Evolutionary conservation across 306 rosid species (phyloP), one percentile per base, ranked within the genome.

Genomic region (Lathyrus aphaca): DNA sequence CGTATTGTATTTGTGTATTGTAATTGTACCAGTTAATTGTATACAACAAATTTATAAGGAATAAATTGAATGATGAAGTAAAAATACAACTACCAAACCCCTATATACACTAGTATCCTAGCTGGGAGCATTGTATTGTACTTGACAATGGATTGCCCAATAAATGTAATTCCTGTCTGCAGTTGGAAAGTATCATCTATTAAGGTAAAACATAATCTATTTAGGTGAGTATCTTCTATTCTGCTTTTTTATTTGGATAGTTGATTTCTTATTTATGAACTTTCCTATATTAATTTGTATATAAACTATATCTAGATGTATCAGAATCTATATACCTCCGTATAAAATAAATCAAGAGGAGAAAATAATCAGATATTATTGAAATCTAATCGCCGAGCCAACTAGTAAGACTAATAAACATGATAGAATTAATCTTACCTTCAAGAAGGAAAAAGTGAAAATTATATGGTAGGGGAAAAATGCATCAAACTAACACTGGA

Each of bases 401-500:
- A 42, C 74, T 18, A 70, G 27, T 46, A 48, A 48, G 12, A 48
- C 51, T 12, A 43, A 35, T 40, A 14, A 49, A 50, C 57, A 15
- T 56, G 55, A 56, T 27, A 80, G 51, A 65, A 69, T 18, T 64
- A n/a, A 58, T 32, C 56, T 66, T 19, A 66, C 16, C 15, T 42
- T 71, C 72, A 66, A 27, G 45, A 54, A 45, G 43, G 29, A 58
- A 62, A 69, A 48, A 68, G 19, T 23, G 15, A 48, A 69, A 63
- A 35, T 18, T 13, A 35, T 25, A 65, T n/a, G 13, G 42, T 13
- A 43, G 18, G 19, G n/a, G 59, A 11, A 54, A 49, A 46, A 63
- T 18, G 11, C 39, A 50, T 32, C 49, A 29, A 27, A 27, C 62
- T 10, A 75, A 59, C 39, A 51, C 50, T 49, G 3, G 58, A 44